Conservation (phyloP, 768 basidiomycete species). For the Xanthoconium stramineum region DNA sequence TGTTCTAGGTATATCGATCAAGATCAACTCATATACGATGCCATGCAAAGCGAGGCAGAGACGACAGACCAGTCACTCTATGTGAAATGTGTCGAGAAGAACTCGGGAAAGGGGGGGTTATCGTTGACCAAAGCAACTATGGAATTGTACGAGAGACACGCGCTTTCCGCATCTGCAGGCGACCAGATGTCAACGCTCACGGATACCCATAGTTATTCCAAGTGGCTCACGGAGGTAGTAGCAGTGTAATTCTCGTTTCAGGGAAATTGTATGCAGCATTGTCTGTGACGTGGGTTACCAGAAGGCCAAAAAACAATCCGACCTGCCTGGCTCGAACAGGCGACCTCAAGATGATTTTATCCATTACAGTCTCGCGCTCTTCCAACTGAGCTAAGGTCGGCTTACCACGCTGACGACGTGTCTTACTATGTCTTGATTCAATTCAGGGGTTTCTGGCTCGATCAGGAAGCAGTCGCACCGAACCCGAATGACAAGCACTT, state of each 20-base stretch:
- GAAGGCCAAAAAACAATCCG: constrained; percentile 28
- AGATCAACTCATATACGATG: constrained; percentile 60
- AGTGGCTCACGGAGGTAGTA: constrained; percentile 20
- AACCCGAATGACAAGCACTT: too few species aligned
- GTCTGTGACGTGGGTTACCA: too few species aligned
- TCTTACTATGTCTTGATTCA: not conserved
- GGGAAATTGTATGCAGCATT: too few species aligned
- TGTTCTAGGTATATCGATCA: constrained; percentile 67
- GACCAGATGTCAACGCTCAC: not conserved
- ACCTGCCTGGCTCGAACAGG: constrained; percentile 64
- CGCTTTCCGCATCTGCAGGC: constrained; percentile 10
- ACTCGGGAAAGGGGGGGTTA: constrained; percentile 17
- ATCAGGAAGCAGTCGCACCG: not conserved
- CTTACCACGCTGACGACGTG: not conserved
- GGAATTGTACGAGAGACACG: constrained; percentile 20
- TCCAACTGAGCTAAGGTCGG: constrained; percentile 44
- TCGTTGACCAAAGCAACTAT: constrained; percentile 9
- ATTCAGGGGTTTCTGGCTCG: not conserved
- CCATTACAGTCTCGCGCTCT: constrained; percentile 48
- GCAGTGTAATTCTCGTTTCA: not conserved
- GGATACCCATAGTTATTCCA: constrained; percentile 17
- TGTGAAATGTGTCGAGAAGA: constrained; percentile 46
- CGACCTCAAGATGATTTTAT: constrained; percentile 47
- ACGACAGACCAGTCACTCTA: constrained; percentile 59
- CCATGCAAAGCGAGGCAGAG: constrained; percentile 52